Evolutionary conservation across 1,284 basidiomycete species (phyloP), one percentile per base, ranked within the genome.

Genomic region (Heimioporus punctisporus): DNA sequence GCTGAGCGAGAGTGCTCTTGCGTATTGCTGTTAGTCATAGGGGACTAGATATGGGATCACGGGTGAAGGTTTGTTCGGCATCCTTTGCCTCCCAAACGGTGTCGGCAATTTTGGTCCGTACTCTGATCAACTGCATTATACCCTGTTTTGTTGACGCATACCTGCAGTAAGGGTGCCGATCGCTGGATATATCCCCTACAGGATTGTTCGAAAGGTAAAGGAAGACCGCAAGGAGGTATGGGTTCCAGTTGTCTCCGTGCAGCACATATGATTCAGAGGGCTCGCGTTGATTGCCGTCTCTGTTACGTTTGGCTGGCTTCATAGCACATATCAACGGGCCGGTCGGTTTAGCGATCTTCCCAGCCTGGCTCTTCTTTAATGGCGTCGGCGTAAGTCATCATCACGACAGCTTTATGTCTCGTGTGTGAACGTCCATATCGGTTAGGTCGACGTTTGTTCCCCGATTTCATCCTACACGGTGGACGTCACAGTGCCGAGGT

Each of bases 61-160:
- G 11, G 86, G 85, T 64, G 76, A 81, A 51, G 84, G 81, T 0
- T 48, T 87, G 24, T 72, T 87, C 19, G 87, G 88, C 5, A 75
- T 76, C 2, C 77, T 85, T 56, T 88, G 85, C 69, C 72, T 88
- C 17, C 80, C 84, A 0, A 74, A 71, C 6, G 87, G 88, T 2
- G 37, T 82, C 4, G 88, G 88, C 2, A 89, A 88, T 61, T 74
- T 86, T 48, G 63, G 82, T 84, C 54, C 21, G 76, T 21, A n/a
- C 19, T 34, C 6, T 34, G 31, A 19, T 23, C 8, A 31, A 17
- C 48, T 21, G 1, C 25, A 10, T 5, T n/a, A 39, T 41, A 15
- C 19, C 21, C 19, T 25, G n/a, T 30, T 5, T 41, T 51, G 28
- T 49, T 46, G n/a, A 51, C 28, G 24, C 40, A 14, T 30, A 19